phyloP scores from a whole-genome alignment of 768 basidiomycete genomes.

The Amanita inopinata region DNA sequence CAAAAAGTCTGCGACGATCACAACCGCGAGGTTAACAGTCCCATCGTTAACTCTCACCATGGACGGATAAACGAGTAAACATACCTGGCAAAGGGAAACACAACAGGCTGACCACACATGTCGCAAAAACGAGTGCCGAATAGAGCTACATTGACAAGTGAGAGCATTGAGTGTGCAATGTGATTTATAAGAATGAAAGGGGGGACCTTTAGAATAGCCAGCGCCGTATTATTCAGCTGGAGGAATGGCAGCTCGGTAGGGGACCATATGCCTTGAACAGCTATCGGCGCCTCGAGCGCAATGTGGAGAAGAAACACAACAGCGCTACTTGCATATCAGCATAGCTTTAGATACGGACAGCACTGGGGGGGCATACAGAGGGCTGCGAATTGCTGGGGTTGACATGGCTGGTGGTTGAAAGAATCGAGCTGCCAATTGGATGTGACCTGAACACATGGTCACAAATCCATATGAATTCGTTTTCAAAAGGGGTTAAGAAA shows the following conservation, averaged over 20 bases:
- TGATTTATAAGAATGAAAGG: background rate
- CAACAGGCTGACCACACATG: slow-evolving; percentile 55
- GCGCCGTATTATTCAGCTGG: slow-evolving; percentile 73
- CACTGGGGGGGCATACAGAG: too few relatives aligned
- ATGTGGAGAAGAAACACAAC: slow-evolving; percentile 71
- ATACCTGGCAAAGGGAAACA: slow-evolving; percentile 63
- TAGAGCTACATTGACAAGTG: slow-evolving; percentile 45
- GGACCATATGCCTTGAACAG: slow-evolving; percentile 64
- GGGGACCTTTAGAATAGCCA: slow-evolving; percentile 66
- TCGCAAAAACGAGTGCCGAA: slow-evolving; percentile 47
- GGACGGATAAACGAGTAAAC: slow-evolving; percentile 15
- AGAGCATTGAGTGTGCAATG: background rate
- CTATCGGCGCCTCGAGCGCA: slow-evolving; percentile 69
- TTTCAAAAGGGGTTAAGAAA: too few relatives aligned
- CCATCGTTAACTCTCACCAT: too few relatives aligned
- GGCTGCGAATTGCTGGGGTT: too few relatives aligned
- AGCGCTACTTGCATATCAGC: too few relatives aligned
- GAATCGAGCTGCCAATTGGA: too few relatives aligned
- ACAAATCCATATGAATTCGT: too few relatives aligned
- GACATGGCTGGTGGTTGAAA: too few relatives aligned
- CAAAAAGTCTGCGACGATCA: slow-evolving; percentile 72
- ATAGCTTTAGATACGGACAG: too few relatives aligned
- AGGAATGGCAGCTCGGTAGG: slow-evolving; percentile 61
- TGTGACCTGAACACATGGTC: too few relatives aligned
- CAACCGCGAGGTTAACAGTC: too few relatives aligned